Base-by-base conservation (phyloP, 352 stramenopile genomes). In the Phytophthora quininea region DNA sequence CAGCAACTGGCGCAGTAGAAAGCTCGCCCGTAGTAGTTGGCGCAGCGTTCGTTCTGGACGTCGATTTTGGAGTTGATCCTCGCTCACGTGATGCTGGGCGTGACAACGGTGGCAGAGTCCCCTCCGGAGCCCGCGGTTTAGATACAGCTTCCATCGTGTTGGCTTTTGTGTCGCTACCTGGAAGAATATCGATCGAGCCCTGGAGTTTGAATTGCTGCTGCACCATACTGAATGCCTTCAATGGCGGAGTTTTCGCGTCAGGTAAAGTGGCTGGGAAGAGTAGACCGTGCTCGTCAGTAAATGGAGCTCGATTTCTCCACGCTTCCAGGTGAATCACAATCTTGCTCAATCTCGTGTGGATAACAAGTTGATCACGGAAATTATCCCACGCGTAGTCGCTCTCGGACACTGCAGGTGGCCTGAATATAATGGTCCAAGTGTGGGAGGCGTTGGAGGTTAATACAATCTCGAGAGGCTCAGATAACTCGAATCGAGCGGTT, bases 341-440 rank as follows among this genome's bases (percentile, higher is more conserved):
- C n/a, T 71, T 79, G 14, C 78, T 72, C 3, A 90, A 62, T n/a
- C 72, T 76, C 1, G 74, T 87, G 56, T 92, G 80, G 29, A 92
- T 69, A 30, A 82, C 71, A 24, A 92, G 43, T 48, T 88, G 80
- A 58, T 92, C 84, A 48, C 89, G 84, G 53, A 92, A 92, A 31
- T 92, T 81, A 32, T 88, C 68, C 69, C 70, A 86, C 3, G 50
- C 69, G 46, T 64, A 86, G 57, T 90, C 84, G n/a, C 80, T 84
- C 35, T 87, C 72, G 10, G 33, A 56, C 2, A 64, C 54, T 4
- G 46, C 37, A 0, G 84, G 84, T 4, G 55, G 67, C 4, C 62
- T 37, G 58, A 90, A 93, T 59, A 74, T 65, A 24, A 88, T 46
- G 10, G n/a, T 49, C 40, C 73, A 89, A 7, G 62, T 62, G 14